Base-by-base conservation (phyloP, 202 grass and related monocot genomes). In the Carex arenaria region DNA sequence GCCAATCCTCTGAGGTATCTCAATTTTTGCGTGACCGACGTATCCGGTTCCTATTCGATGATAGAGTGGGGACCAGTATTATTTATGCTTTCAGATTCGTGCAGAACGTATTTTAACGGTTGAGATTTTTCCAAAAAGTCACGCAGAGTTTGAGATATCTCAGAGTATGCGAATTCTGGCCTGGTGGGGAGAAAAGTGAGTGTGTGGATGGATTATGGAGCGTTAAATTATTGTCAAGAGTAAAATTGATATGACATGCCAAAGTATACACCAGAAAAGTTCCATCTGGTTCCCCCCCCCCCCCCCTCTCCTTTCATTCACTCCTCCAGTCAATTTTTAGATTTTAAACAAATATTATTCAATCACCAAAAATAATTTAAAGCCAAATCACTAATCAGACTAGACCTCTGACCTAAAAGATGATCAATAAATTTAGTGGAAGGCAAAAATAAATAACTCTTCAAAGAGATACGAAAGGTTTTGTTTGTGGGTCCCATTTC, bases 391-490 rank as follows among this genome's bases (percentile, higher is more conserved):
- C 20, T 51, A 68, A 26, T 64, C 45, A 68, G 80, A 82, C 30
- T 68, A 82, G 63, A 82, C 80, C 14, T 53, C 64, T 52, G 63
- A 68, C 15, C 63, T 69, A 82, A 28, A 82, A 82, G 56, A 53
- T 82, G 80, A 82, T 82, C 63, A 81, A 68, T 56, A 62, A 47
- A 49, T 80, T 81, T 68, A 82, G 65, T 67, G 62, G 65, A 55
- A 82, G 22, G 42, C 42, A 19, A 69, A 67, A 65, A 10, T 15
- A 82, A 68, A 28, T 68, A 67, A 12, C 1, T 47, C 68, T 7
- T 82, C 43, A 36, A 79, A 34, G 78, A 72, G 38, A 51, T 26
- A 72, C 18, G 34, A 18, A 79, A 64, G 78, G 62, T 82, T 82
- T 67, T 82, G 43, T 82, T 67, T 82, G 43, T 82, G 80, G 63